phyloP scores from a whole-genome alignment of 2,329 filamentous ascomycete species.

The Hymenoscyphus repandus region DNA sequence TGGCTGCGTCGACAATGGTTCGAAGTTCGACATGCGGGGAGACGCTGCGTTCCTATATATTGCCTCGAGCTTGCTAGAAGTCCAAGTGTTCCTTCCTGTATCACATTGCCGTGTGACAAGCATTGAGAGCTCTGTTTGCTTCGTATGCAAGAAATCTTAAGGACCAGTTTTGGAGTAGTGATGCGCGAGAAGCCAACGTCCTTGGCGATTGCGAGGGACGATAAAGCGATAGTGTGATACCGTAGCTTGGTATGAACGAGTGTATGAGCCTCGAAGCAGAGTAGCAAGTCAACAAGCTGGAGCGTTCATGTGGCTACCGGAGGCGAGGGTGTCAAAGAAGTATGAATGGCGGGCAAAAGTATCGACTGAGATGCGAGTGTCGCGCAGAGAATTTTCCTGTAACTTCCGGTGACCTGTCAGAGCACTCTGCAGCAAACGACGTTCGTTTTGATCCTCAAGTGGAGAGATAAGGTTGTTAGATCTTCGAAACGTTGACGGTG shows the following conservation, averaged over 20 bases:
- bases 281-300: slow-evolving; percentile 27
- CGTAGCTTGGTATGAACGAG: slow-evolving; percentile 26
- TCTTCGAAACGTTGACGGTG: slow-evolving; percentile 20
- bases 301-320: slow-evolving; percentile 25
- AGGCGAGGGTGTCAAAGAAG: slow-evolving; percentile 18
- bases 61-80: slow-evolving; percentile 33
- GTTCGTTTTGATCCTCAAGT: slow-evolving; percentile 16
- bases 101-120: slow-evolving; percentile 35
- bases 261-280: slow-evolving; percentile 24
- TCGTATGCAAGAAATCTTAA: slow-evolving; percentile 19
- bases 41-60: slow-evolving; percentile 30
- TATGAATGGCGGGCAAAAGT: slow-evolving; percentile 9
- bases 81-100: slow-evolving; percentile 34
- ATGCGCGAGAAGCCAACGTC: slow-evolving; percentile 1
- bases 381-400: slow-evolving; percentile 18
- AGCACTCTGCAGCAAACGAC: slow-evolving; percentile 15
- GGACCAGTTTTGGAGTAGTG: slow-evolving; percentile 10
- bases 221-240: slow-evolving; percentile 16
- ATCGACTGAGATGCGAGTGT: slow-evolving; percentile 13
- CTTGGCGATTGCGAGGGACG: slow-evolving; percentile 5
- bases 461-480: slow-evolving; percentile 26
- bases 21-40: slow-evolving; percentile 35
- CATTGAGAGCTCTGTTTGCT: slow-evolving; percentile 30
- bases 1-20: slow-evolving; percentile 30
- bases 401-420: slow-evolving; percentile 18